Evolutionary conservation across 371 early-diverging fungal genomes (phyloP), one percentile per base, ranked within the genome.

Genomic region (Mortierella sp.): DNA sequence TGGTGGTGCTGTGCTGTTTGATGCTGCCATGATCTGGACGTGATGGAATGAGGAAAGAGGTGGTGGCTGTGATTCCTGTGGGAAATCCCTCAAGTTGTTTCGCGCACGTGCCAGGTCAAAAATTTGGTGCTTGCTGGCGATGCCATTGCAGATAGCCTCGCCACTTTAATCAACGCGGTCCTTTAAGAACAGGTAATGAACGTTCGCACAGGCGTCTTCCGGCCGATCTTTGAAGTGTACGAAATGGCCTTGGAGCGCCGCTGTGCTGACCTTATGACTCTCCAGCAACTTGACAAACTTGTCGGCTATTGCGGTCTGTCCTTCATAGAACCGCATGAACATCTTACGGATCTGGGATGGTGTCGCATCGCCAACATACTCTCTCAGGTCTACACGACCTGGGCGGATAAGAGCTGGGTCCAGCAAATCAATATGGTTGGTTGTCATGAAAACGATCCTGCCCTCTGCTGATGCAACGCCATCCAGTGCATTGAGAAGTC

Each of bases 391-490:
- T 12, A 99, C 97, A 44, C 99, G 88, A 2, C 99, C 99, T 3
- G 99, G 99, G 34, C 99, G 87, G 58, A 99, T 92, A 44, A 99
- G 83, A 0, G 99, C 99, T 3, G 96, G 93, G 79, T 99, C 99
- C 44, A 99, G 87, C 4, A 86, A 86, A 28, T 97, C 98, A 27
- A 98, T 87, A 72, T 98, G 97, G 80, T 99, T 99, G 12, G 99
- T 99, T 13, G 99, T 99, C 95, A 99, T 98, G 72, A 99, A 95
- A 27, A 98, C 91, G 48, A 99, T 91, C 39, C 99, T 89, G 67
- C 98, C 99, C 79, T 99, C 98, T 45, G 97, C 90, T 4, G 98
- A 95, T 9, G 97, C 96, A 34, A 99, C 99, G 21, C 99, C 99
- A 67, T 99, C 99, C 48, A 99, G 80, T 1, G 99, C 98, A 78